phyloP scores from a whole-genome alignment of 352 stramenopile species.

The Albugo candida region DNA sequence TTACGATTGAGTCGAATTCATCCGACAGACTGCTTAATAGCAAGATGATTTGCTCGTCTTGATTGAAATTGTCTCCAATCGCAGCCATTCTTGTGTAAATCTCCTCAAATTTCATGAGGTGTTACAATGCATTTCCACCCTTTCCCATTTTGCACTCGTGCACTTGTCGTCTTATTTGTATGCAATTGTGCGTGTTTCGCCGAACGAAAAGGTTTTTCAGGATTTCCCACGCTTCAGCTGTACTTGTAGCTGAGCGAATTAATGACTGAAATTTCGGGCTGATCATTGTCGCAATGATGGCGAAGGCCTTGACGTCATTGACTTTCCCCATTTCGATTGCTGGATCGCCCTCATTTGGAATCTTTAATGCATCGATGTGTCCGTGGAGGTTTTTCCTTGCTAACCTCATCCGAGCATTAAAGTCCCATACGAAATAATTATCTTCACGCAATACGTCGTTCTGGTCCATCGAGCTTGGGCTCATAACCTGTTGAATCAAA shows the following conservation, averaged over 20 bases:
- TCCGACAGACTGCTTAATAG: constrained; percentile 3
- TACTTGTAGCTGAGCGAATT: constrained; percentile 1
- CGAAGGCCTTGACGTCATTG: not conserved
- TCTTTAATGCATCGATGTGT: constrained; percentile 3
- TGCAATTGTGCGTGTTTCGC: constrained; percentile 7
- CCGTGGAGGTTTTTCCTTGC: not conserved
- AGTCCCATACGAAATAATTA: not conserved
- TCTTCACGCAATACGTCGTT: too few relatives aligned
- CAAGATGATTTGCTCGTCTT: constrained; percentile 5
- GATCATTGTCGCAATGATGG: not conserved
- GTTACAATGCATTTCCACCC: constrained; percentile 5
- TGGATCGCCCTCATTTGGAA: not conserved
- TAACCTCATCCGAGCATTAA: not conserved
- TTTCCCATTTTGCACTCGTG: constrained; percentile 6
- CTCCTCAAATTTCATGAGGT: constrained; percentile 11
- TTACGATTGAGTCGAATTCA: constrained; percentile 11
- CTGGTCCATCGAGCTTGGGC: too few relatives aligned
- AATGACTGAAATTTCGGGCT: constrained; percentile 1
- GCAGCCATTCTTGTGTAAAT: constrained; percentile 4
- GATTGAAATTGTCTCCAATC: constrained; percentile 3
- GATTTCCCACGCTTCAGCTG: constrained; percentile 7
- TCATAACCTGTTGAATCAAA: too few relatives aligned
- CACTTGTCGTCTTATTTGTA: constrained; percentile 10
- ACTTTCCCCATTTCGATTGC: constrained; percentile 1
- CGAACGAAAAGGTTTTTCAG: constrained; percentile 10